These are phyloP conservation scores for Mycogone perniciosa DNA, from an alignment of 2,329 filamentous ascomycete species.

Conservation along the genomic window DNA sequence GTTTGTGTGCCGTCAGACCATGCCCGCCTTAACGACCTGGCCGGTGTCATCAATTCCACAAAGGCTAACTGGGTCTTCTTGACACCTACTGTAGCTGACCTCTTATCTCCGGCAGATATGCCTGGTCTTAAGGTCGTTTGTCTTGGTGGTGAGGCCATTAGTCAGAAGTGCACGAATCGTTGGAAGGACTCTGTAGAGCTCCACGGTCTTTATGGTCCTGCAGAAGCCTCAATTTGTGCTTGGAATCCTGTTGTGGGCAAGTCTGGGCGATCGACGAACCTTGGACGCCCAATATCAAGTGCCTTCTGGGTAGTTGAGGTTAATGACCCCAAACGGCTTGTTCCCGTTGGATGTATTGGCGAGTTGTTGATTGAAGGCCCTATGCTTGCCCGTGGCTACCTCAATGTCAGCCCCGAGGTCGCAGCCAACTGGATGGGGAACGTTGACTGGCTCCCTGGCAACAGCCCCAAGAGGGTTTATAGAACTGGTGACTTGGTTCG, in stretches of 20 bases:
- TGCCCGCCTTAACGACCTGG: slow-evolving; percentile 6
- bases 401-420: slow-evolving; percentile 12
- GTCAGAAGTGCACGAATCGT: slow-evolving; percentile 5
- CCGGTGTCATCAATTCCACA: not conserved
- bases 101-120: not conserved
- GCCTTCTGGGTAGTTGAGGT: slow-evolving; percentile 17
- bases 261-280: slow-evolving; percentile 7
- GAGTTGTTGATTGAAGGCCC: slow-evolving; percentile 19
- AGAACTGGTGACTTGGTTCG: slow-evolving; percentile 11
- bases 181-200: not conserved
- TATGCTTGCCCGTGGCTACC: slow-evolving; percentile 17
- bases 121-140: slow-evolving; percentile 1
- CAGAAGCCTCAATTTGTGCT: slow-evolving; percentile 10
- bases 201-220: slow-evolving; percentile 9
- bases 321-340: slow-evolving; percentile 10
- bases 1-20: not conserved
- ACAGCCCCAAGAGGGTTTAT: slow-evolving; percentile 2
- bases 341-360: slow-evolving; percentile 15
- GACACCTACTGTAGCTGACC: not conserved
- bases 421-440: slow-evolving; percentile 12
- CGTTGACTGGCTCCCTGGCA: slow-evolving; percentile 10
- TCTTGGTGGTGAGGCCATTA: slow-evolving; percentile 11
- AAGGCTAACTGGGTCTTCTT: not conserved
- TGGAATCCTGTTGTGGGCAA: slow-evolving; percentile 2
- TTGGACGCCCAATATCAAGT: slow-evolving; percentile 8